Conservation (phyloP, 345 rosid genomes). For the Populus nigra region DNA sequence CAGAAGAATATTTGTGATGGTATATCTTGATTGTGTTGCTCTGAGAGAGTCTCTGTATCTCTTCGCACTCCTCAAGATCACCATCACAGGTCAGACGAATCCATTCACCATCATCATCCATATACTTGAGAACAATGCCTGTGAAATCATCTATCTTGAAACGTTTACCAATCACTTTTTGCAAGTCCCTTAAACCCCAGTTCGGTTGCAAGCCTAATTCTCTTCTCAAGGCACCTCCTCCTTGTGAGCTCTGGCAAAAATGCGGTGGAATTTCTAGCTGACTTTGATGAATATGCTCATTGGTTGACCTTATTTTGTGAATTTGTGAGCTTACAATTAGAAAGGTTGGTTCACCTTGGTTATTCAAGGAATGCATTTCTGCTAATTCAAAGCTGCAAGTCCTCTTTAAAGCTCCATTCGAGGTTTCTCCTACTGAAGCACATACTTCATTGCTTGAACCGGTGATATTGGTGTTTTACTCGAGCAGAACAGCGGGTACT, state of each 20-base stretch:
- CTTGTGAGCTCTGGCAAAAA: constrained; percentile 18
- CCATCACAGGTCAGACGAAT: constrained; percentile 32
- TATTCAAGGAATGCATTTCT: constrained; percentile 38
- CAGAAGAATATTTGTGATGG: constrained; percentile 34
- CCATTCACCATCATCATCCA: constrained; percentile 38
- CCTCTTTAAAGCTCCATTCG: constrained; percentile 42
- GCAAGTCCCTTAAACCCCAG: constrained; percentile 26
- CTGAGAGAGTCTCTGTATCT: constrained; percentile 49
- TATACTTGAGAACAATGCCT: constrained; percentile 21
- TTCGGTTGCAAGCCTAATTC: constrained; percentile 23
- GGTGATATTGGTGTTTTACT: constrained; percentile 36
- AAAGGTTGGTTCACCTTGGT: constrained; percentile 43
- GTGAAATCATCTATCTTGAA: constrained; percentile 15
- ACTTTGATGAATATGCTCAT: constrained; percentile 32
- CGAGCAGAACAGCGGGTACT: constrained; percentile 62
- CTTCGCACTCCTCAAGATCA: constrained; percentile 76
- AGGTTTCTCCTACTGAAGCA: constrained; percentile 28
- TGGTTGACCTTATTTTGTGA: constrained; percentile 40
- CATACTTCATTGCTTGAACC: constrained; percentile 22
- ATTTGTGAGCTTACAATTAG: constrained; percentile 49
- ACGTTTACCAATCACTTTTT: constrained; percentile 16
- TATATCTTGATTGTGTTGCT: constrained; percentile 57
- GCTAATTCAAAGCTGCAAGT: constrained; percentile 37
- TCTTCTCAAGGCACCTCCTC: constrained; percentile 31
- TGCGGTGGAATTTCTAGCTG: constrained; percentile 33